Evolutionary conservation across 176 grass and related monocot genomes (phyloP), one percentile per base, ranked within the genome.

Genomic region (Carex pumila): DNA sequence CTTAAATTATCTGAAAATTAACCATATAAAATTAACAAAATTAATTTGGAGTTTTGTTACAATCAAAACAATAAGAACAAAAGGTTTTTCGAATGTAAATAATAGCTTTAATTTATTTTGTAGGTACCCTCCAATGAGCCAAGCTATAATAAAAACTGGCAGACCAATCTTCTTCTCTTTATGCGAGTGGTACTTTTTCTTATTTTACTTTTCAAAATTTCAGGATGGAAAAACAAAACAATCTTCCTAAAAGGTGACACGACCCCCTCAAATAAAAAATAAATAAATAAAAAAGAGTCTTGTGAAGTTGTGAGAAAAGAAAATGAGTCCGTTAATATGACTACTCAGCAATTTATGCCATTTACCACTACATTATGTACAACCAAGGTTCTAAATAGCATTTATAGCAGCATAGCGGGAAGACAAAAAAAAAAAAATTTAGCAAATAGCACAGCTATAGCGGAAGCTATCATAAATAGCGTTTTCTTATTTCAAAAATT

Each of bases 121-220:
- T 49, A 97, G 94, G 88, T 99, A 95, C 80, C 96, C 96, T 10
- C 82, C 73, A 43, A 99, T 99, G 96, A 95, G 89, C 86, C 87
- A 64, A 66, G 96, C 96, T 31, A 59, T 99, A 34, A 93, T 92
- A 89, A 87, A 76, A 65, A 84, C 88, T 0, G 93, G 86, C 12
- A 86, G 85, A 19, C 77, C 89, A 0, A 99, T 95, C 81, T 99
- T 93, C 84, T 79, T 93, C 83, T 92, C 91, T 0, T 22, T 99
- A 3, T 94, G 96, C 58, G 96, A 99, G 89, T 99, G 96, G 93
- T 98, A 91, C 65, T 1, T 65, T n/a, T 7, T 65, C 58, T 21
- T 45, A 15, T 29, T 39, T 67, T 13, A 49, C 18, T 30, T 74
- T 56, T 57, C 10, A 64, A 32, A 68, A 50, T 81, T 81, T 18